Evolutionary conservation across 2,329 filamentous ascomycete genomes (phyloP).

Genomic region (Tympanopsis confertula): DNA sequence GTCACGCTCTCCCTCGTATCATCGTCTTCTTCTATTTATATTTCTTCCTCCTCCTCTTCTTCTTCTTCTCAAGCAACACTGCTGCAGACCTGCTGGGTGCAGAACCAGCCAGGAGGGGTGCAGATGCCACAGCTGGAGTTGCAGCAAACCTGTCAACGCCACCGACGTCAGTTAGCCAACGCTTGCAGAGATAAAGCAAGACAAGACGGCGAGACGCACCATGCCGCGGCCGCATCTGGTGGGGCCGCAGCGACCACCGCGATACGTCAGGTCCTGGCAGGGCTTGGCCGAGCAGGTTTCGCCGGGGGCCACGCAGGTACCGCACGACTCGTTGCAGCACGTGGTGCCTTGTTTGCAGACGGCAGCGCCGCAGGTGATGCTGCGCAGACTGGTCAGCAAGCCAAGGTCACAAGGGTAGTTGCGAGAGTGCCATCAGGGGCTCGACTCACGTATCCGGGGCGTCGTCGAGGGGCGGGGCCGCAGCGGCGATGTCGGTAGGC

Average conservation of each 20-base stretch:
- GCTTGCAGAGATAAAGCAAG: background rate
- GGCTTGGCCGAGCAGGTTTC: background rate
- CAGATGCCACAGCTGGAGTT: background rate
- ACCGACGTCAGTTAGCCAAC: constrained; percentile 3
- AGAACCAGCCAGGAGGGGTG: background rate
- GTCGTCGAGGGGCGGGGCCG: too few relatives aligned
- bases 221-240: background rate
- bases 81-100: background rate
- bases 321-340: background rate
- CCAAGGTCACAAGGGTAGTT: too few relatives aligned
- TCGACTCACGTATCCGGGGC: too few relatives aligned
- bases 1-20: too few relatives aligned
- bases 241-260: background rate
- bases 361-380: background rate
- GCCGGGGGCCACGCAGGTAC: background rate
- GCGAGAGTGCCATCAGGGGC: too few relatives aligned
- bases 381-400: too few relatives aligned
- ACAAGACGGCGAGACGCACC: too few relatives aligned
- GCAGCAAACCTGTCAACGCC: constrained; percentile 5
- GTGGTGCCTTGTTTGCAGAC: background rate
- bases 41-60: too few relatives aligned
- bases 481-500: too few relatives aligned
- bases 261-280: background rate
- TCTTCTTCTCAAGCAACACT: background rate
- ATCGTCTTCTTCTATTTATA: too few relatives aligned